These are phyloP conservation scores for Pleoardoris graminearum DNA, from an alignment of 2,329 filamentous ascomycete genomes.

Conservation along the genomic window DNA sequence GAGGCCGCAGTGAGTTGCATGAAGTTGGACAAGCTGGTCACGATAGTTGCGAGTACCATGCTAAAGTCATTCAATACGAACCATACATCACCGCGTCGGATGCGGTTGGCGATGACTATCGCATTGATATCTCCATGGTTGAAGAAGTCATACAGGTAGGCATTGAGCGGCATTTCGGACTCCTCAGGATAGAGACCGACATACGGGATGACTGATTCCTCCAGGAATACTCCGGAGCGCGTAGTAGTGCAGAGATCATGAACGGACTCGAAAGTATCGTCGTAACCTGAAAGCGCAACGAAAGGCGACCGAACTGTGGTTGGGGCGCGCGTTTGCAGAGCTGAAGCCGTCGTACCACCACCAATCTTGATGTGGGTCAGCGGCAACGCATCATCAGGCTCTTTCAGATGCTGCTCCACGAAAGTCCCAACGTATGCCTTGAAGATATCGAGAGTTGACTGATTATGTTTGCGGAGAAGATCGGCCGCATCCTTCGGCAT, in stretches of 20 bases:
- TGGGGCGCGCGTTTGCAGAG: slow-evolving; percentile 37
- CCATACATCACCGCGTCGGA: slow-evolving; percentile 71
- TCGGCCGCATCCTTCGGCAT: slow-evolving; percentile 62
- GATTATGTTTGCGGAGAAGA: slow-evolving; percentile 65
- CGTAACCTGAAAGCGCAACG: slow-evolving; percentile 69
- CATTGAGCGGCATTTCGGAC: slow-evolving; percentile 60
- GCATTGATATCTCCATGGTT: slow-evolving; percentile 68
- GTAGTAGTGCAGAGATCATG: slow-evolving; percentile 68
- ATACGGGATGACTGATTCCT: slow-evolving; percentile 72
- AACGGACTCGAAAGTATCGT: slow-evolving; percentile 66
- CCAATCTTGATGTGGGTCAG: slow-evolving; percentile 59
- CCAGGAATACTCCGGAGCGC: slow-evolving; percentile 72
- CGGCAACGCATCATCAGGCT: slow-evolving; percentile 61
- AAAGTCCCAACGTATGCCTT: slow-evolving; percentile 70
- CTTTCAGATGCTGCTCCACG: slow-evolving; percentile 63
- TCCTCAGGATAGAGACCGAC: slow-evolving; percentile 65
- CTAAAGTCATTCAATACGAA: slow-evolving; percentile 71
- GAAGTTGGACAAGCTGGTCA: slow-evolving; percentile 64
- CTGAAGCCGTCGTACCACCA: slow-evolving; percentile 30
- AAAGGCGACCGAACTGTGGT: slow-evolving; percentile 67
- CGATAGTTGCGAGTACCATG: slow-evolving; percentile 69
- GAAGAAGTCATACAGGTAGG: slow-evolving; percentile 76
- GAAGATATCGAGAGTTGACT: slow-evolving; percentile 67
- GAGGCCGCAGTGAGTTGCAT: slow-evolving; percentile 54
- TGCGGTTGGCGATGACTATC: slow-evolving; percentile 66